Evolutionary conservation across 208 protist genomes (phyloP).

Genomic region (Leishmania guyanensis): DNA sequence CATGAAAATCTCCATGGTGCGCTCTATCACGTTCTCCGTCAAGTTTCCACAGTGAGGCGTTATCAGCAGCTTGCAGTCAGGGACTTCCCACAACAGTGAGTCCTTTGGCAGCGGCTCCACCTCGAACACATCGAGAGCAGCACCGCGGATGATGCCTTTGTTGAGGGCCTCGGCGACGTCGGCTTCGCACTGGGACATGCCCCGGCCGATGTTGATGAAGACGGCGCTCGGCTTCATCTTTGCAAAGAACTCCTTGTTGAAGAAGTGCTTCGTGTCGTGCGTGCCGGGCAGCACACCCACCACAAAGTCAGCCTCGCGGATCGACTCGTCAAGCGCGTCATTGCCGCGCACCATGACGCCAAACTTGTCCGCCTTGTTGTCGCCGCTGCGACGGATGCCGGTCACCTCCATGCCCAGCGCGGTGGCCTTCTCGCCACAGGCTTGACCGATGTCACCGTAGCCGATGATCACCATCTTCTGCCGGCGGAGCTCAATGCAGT

Average conservation of each 20-base stretch:
- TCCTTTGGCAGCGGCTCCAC: conserved; percentile 57
- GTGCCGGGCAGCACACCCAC: conserved; percentile 82
- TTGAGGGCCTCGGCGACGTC: conserved; percentile 71
- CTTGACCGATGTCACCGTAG: conserved; percentile 83
- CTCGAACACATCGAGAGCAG: conserved; percentile 84
- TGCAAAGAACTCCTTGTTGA: conserved; percentile 73
- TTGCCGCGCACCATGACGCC: conserved; percentile 58
- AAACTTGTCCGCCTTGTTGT: conserved; percentile 48
- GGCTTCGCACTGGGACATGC: conserved; percentile 63
- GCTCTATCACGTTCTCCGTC: background rate
- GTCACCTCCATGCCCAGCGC: conserved; percentile 79
- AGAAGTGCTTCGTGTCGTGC: conserved; percentile 66
- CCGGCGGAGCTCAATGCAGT: conserved; percentile 51
- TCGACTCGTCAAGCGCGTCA: conserved; percentile 46
- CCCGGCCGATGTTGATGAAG: conserved; percentile 90
- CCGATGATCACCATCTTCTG: conserved; percentile 81
- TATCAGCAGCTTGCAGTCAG: background rate
- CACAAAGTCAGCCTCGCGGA: conserved; percentile 86
- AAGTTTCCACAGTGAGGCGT: conserved; percentile 3
- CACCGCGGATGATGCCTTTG: conserved; percentile 61
- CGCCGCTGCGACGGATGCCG: conserved; percentile 57
- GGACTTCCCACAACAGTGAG: too few relatives aligned
- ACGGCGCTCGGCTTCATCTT: conserved; percentile 80
- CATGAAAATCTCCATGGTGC: background rate
- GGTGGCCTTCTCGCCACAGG: conserved; percentile 40